Evolutionary conservation across 2,329 filamentous ascomycete genomes (phyloP).

Genomic region (Canariomyces notabilis): DNA sequence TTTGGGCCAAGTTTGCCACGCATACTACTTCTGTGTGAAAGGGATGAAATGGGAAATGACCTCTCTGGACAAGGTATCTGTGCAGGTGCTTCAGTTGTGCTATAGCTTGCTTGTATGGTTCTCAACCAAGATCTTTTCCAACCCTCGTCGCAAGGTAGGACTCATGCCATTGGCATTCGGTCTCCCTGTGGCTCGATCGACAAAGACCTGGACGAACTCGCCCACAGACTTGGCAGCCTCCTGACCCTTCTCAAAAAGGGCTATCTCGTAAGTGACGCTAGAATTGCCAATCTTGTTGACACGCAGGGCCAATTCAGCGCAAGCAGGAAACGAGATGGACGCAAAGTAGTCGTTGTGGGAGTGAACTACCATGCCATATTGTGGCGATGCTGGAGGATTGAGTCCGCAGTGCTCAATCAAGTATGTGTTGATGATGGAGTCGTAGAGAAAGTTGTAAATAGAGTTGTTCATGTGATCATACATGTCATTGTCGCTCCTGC

Average conservation of each 20-base stretch:
- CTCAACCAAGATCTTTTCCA: conserved; percentile 31
- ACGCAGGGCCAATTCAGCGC: conserved; percentile 74
- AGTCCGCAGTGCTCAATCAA: conserved; percentile 74
- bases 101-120: conserved; percentile 14
- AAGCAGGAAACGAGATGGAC: conserved; percentile 73
- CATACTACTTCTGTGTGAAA: no score
- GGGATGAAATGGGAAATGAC: no score
- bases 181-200: conserved; percentile 65
- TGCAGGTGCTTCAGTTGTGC: no score
- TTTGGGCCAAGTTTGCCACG: no score
- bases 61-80: no score
- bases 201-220: conserved; percentile 82
- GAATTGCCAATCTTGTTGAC: conserved; percentile 80
- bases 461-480: conserved; percentile 92
- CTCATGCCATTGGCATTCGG: conserved; percentile 64
- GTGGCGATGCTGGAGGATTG: conserved; percentile 61
- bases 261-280: conserved; percentile 87
- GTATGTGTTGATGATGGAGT: conserved; percentile 86
- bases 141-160: conserved; percentile 49
- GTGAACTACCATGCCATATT: conserved; percentile 81
- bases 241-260: conserved; percentile 70
- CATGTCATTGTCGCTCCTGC: conserved; percentile 89
- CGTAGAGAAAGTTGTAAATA: conserved; percentile 81
- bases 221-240: conserved; percentile 77
- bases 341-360: conserved; percentile 82